phyloP scores from a whole-genome alignment of 2,329 filamentous ascomycete species.

The Botrytis squamosa region DNA sequence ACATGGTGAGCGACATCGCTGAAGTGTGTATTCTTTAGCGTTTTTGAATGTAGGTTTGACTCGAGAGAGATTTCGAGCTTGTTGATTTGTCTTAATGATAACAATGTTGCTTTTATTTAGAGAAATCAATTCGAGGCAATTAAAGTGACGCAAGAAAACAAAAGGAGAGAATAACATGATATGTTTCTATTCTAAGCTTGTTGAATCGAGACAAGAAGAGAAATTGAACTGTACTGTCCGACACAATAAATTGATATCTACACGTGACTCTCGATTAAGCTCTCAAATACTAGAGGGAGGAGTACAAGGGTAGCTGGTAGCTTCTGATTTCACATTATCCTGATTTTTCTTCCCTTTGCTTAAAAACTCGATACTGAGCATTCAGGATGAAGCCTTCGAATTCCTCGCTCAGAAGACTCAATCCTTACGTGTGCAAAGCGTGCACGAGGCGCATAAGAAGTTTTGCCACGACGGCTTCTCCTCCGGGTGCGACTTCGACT shows the following conservation, averaged over 20 bases:
- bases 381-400: conserved; percentile 7
- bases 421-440: conserved; percentile 14
- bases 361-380: background rate
- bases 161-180: background rate
- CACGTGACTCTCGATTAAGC: conserved; percentile 19
- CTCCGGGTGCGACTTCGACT: background rate
- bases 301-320: conserved; percentile 14
- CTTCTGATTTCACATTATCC: background rate
- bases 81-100: background rate
- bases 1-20: background rate
- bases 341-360: background rate
- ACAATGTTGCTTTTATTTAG: background rate
- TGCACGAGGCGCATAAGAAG: conserved; percentile 14
- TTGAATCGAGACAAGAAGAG: background rate
- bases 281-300: background rate
- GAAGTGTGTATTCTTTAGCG: background rate
- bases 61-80: background rate
- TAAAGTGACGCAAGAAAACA: background rate
- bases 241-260: conserved; percentile 1
- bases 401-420: background rate
- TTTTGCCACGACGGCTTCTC: conserved; percentile 19
- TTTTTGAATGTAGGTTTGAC: background rate
- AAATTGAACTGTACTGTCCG: background rate
- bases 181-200: background rate
- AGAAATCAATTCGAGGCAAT: background rate